A percentile compares a stretch with the other conserved stretches of the same genome.
phyloP scores from a whole-genome alignment of 257 asterid genomes.

The Knoxia roxburghii region DNA sequence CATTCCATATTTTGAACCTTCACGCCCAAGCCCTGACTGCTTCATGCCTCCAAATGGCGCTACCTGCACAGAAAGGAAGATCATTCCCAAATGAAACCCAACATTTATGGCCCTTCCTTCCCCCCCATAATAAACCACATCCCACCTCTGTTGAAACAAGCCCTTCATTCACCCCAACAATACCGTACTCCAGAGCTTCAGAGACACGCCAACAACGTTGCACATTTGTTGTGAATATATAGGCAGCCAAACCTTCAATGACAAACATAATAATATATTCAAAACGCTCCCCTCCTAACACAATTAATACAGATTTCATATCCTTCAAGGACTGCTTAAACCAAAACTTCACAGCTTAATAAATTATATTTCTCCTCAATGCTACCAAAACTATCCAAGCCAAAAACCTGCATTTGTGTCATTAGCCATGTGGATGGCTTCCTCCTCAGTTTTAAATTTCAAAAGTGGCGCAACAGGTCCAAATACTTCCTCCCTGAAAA shows the following conservation, averaged over 20 bases:
- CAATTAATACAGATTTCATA: too few relatives aligned
- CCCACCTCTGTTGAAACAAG: conserved; percentile 86
- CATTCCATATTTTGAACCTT: conserved; percentile 95
- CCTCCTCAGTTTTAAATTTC: conserved; percentile 91
- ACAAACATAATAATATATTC: conserved; percentile 9
- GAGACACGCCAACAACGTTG: conserved; percentile 91
- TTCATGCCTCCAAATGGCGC: conserved; percentile 97
- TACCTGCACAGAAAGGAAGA: conserved; percentile 40
- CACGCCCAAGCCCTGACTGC: conserved; percentile 96
- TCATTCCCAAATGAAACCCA: neutral
- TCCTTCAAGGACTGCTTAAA: too few relatives aligned
- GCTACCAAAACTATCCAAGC: too few relatives aligned
- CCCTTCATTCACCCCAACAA: conserved; percentile 98
- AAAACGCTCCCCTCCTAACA: too few relatives aligned
- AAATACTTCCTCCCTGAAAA: conserved; percentile 80
- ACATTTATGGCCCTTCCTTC: conserved; percentile 1
- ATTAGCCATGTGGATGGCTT: conserved; percentile 80
- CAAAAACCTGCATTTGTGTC: conserved; percentile 80
- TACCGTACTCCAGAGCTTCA: conserved; percentile 96
- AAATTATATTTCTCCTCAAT: too few relatives aligned
- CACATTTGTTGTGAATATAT: conserved; percentile 63
- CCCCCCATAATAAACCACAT: neutral
- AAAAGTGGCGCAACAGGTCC: conserved; percentile 97
- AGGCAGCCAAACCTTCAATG: conserved; percentile 84
- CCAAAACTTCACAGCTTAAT: too few relatives aligned